Percentiles rank a stretch among this genome's conserved stretches.
These are phyloP conservation scores for Glebionis coronaria DNA, from an alignment of 129 eudicot species.

Conservation along the genomic window DNA sequence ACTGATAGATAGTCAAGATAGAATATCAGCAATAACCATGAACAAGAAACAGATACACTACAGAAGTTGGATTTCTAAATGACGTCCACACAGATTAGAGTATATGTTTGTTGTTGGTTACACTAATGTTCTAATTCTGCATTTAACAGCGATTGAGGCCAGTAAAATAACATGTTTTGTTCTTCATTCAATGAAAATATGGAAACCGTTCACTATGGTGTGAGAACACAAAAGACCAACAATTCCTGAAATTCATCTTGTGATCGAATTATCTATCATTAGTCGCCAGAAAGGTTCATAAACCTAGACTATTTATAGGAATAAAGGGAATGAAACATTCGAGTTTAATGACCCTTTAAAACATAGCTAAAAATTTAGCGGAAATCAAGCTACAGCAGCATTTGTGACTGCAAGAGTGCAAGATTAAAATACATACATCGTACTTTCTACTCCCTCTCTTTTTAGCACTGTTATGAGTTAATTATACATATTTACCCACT, in stretches of 20 bases:
- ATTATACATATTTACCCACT: too few relatives aligned
- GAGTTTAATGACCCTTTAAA: too few relatives aligned
- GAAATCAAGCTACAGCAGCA: too few relatives aligned
- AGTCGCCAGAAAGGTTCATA: background rate
- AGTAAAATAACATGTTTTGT: background rate
- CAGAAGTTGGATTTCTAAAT: conserved; percentile 5
- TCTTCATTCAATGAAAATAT: background rate
- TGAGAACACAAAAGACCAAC: background rate
- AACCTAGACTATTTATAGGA: background rate
- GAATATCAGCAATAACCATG: background rate
- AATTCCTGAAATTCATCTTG: background rate
- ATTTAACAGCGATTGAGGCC: background rate
- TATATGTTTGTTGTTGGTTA: background rate
- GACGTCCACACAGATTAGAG: background rate
- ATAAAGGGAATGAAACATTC: too few relatives aligned
- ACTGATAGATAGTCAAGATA: conserved; percentile 38
- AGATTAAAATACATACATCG: too few relatives aligned
- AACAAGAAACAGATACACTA: conserved; percentile 19
- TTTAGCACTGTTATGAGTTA: too few relatives aligned
- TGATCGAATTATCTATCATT: background rate
- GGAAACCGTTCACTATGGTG: background rate
- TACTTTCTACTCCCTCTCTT: too few relatives aligned
- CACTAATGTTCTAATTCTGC: background rate
- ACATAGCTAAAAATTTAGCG: too few relatives aligned
- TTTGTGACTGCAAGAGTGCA: too few relatives aligned